A percentile compares a stretch with the other conserved stretches of the same genome.
phyloP scores from a whole-genome alignment of 768 basidiomycete species.

The Boletus edulis region DNA sequence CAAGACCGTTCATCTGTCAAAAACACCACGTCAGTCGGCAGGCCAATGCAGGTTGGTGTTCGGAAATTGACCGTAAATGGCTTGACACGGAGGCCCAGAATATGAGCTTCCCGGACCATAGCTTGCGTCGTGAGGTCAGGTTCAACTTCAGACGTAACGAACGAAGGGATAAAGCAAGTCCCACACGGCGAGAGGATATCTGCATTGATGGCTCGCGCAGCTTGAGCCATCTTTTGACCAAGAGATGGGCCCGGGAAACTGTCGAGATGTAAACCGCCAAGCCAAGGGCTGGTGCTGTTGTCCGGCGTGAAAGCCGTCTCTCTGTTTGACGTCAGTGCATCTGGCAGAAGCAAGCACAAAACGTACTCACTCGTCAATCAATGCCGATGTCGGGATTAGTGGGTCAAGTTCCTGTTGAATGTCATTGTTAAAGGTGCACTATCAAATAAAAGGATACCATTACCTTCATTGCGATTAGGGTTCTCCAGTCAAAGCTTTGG shows the following conservation, averaged over 20 bases:
- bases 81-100: slow-evolving; percentile 58
- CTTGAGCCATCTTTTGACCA: slow-evolving; percentile 61
- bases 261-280: slow-evolving; percentile 62
- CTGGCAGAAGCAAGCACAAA: background rate
- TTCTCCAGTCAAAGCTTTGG: slow-evolving; percentile 84
- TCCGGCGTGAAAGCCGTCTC: slow-evolving; percentile 40
- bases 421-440: background rate
- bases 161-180: slow-evolving; percentile 35
- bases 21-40: background rate
- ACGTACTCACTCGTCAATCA: slow-evolving; percentile 58
- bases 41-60: background rate
- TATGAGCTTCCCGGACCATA: slow-evolving; percentile 68
- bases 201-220: slow-evolving; percentile 62
- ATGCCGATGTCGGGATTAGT: slow-evolving; percentile 55
- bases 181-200: slow-evolving; percentile 65
- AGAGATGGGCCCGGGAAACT: slow-evolving; percentile 61
- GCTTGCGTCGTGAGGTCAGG: slow-evolving; percentile 61
- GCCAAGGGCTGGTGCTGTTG: slow-evolving; percentile 57
- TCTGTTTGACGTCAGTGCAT: slow-evolving; percentile 24
- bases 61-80: slow-evolving; percentile 65
- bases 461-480: slow-evolving; percentile 70
- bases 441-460: background rate
- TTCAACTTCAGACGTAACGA: slow-evolving; percentile 43
- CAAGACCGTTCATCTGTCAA: slow-evolving; percentile 57
- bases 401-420: slow-evolving; percentile 51